phyloP scores from a whole-genome alignment of 2,329 filamentous ascomycete genomes.

The Mycosphaerella sp. region DNA sequence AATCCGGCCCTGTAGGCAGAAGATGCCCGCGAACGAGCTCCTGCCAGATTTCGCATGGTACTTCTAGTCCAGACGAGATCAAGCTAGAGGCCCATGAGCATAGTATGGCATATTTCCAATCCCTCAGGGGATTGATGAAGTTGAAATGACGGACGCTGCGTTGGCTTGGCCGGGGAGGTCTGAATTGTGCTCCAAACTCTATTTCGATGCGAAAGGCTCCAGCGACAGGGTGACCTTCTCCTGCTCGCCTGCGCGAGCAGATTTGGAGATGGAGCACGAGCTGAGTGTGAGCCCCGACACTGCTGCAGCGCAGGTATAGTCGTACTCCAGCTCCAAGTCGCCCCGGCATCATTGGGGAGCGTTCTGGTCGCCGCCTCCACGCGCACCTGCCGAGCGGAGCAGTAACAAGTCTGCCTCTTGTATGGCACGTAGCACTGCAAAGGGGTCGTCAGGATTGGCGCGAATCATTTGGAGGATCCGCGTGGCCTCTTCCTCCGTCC shows the following conservation, averaged over 20 bases:
- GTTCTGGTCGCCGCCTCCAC: not conserved
- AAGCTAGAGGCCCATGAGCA: no score
- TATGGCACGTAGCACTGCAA: slow-evolving; percentile 7
- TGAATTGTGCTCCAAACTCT: not conserved
- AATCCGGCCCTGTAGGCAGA: no score
- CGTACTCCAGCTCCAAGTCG: no score
- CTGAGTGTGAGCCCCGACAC: not conserved
- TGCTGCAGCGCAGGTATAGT: not conserved
- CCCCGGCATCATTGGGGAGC: not conserved
- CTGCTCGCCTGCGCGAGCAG: not conserved
- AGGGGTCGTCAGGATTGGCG: slow-evolving; percentile 5
- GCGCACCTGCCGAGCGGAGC: slow-evolving; percentile 7
- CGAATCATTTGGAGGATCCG: slow-evolving; percentile 7
- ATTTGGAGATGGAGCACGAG: not conserved
- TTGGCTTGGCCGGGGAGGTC: no score
- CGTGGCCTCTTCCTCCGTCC: slow-evolving; percentile 3
- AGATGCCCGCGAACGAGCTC: no score
- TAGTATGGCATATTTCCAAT: no score
- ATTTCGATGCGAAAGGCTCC: not conserved
- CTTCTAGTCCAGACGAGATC: no score
- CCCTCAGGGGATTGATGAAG: no score
- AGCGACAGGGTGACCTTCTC: no score
- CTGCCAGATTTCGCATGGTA: no score
- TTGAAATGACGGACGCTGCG: no score
- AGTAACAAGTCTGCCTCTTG: slow-evolving; percentile 9